phyloP scores from a whole-genome alignment of 768 basidiomycete species.

The Agrocybe praecox region DNA sequence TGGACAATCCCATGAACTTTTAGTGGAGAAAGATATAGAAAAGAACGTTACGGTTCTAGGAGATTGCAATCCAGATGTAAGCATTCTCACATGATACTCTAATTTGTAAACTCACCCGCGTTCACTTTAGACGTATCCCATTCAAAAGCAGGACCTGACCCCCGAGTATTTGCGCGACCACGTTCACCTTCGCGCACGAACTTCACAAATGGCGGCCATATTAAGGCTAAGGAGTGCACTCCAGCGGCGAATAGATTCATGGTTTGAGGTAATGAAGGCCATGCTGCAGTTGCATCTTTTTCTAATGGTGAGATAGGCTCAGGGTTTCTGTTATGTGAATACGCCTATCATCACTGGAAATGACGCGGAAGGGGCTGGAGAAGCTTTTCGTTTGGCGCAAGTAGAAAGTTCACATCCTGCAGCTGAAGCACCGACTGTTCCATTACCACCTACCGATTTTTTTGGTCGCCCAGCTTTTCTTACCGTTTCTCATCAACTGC shows the following conservation, averaged over 20 bases:
- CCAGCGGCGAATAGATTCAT: conserved; percentile 57
- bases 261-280: conserved; percentile 62
- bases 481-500: conserved; percentile 95
- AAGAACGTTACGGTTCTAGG: conserved; percentile 43
- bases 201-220: conserved; percentile 69
- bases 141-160: conserved; percentile 86
- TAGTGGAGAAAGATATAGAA: conserved; percentile 36
- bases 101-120: background rate
- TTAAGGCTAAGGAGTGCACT: conserved; percentile 70
- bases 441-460: conserved; percentile 49
- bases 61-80: conserved; percentile 48
- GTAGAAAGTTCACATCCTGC: conserved; percentile 32
- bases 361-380: conserved; percentile 97
- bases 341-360: conserved; percentile 89
- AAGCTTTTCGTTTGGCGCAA: conserved; percentile 75
- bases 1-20: conserved; percentile 51
- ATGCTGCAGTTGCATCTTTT: background rate
- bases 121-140: conserved; percentile 71
- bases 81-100: conserved; percentile 2
- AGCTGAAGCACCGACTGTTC: conserved; percentile 17
- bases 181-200: conserved; percentile 86
- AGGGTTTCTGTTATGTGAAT: conserved; percentile 78
- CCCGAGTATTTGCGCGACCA: conserved; percentile 83
- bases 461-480: conserved; percentile 80
- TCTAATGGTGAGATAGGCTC: conserved; percentile 44